phyloP scores from a whole-genome alignment of 2,329 filamentous ascomycete species.

The Simplicillium sp. region DNA sequence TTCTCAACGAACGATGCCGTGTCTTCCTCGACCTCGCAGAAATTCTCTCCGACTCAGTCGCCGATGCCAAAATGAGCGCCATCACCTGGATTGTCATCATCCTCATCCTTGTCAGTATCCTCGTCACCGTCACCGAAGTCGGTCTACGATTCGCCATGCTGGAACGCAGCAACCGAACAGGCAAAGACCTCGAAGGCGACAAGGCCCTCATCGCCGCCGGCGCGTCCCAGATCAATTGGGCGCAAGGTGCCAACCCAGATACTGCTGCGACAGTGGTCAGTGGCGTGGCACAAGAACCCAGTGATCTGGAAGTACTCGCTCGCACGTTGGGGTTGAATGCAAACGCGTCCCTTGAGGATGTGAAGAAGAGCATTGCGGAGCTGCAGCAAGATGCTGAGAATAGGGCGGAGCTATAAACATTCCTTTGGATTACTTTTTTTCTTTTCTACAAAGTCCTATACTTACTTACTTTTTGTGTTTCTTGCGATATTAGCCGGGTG shows the following conservation, averaged over 20 bases:
- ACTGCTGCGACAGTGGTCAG: not conserved
- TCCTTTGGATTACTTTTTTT: too few relatives aligned
- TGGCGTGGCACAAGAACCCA: not conserved
- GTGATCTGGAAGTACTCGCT: conserved; percentile 22
- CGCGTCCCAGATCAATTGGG: not conserved
- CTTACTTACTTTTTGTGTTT: too few relatives aligned
- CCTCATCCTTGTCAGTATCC: conserved; percentile 81
- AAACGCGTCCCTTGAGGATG: conserved; percentile 25
- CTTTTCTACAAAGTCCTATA: too few relatives aligned
- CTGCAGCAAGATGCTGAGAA: conserved; percentile 12
- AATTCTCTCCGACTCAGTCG: conserved; percentile 85
- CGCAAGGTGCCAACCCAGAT: not conserved
- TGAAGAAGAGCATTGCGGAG: conserved; percentile 20
- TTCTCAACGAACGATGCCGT: conserved; percentile 91
- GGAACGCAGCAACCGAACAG: conserved; percentile 15
- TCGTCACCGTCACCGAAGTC: conserved; percentile 86
- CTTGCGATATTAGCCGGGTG: too few relatives aligned
- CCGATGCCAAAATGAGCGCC: conserved; percentile 87
- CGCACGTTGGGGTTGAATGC: conserved; percentile 20
- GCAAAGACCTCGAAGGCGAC: conserved; percentile 6
- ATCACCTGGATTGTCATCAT: conserved; percentile 99
- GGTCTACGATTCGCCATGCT: conserved; percentile 76
- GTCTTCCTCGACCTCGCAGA: conserved; percentile 96
- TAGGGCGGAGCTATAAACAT: too few relatives aligned
- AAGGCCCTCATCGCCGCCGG: not conserved